Conservation (phyloP, 1,284 basidiomycete genomes). For the Ceratobasidium sp. region DNA sequence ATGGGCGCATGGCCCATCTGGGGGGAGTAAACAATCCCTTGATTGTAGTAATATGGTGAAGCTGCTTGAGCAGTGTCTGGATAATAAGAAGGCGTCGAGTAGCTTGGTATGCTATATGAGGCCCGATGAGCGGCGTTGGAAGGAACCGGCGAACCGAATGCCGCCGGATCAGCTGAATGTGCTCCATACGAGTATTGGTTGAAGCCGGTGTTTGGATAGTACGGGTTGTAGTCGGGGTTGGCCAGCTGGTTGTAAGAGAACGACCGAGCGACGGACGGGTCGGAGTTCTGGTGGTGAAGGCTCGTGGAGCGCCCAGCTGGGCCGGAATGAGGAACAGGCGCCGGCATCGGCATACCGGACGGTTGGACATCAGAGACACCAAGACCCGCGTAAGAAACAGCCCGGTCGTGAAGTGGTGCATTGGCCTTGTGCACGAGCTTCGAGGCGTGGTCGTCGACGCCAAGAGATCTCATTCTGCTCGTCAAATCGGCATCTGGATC, state of each 20-base stretch:
- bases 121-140: conserved; percentile 50
- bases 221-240: conserved; percentile 28
- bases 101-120: conserved; percentile 25
- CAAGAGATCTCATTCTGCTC: conserved; percentile 66
- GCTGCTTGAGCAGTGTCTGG: conserved; percentile 58
- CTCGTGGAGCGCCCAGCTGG: conserved; percentile 14
- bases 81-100: conserved; percentile 53
- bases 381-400: conserved; percentile 31
- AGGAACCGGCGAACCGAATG: conserved; percentile 57
- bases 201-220: conserved; percentile 28
- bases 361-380: conserved; percentile 22
- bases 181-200: conserved; percentile 56
- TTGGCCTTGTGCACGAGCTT: conserved; percentile 8
- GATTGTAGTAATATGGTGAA: conserved; percentile 65
- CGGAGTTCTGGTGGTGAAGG: conserved; percentile 24
- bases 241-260: conserved; percentile 58
- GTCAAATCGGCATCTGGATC: conserved; percentile 55
- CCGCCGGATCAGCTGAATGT: conserved; percentile 56
- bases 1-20: conserved; percentile 33
- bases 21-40: conserved; percentile 61
- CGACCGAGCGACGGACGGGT: conserved; percentile 20
- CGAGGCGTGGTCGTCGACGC: conserved; percentile 59
- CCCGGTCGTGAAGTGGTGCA: conserved; percentile 8
- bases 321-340: conserved; percentile 10
- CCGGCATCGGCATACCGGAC: conserved; percentile 31